Evolutionary conservation across 441 rosid species (phyloP).

Genomic region (Erysimum cheiri): DNA sequence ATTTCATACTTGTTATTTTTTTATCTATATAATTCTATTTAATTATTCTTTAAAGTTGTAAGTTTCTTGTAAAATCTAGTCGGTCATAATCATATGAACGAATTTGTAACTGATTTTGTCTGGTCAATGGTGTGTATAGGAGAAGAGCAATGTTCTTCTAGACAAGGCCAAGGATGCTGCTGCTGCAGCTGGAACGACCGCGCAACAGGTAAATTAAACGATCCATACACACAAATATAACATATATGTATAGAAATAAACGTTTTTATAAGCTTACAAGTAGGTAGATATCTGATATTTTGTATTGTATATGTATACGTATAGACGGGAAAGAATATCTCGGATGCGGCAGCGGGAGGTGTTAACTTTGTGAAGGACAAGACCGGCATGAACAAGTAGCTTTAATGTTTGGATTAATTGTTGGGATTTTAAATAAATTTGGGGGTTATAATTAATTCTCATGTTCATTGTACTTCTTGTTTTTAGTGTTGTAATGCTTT

Average conservation of each 20-base stretch:
- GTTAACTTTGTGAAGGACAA: conserved; percentile 41
- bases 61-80: background rate
- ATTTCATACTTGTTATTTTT: background rate
- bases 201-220: background rate
- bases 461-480: background rate
- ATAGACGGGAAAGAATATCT: conserved; percentile 35
- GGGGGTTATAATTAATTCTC: conserved; percentile 31
- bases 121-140: conserved; percentile 28
- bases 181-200: conserved; percentile 14
- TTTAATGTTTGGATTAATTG: no score
- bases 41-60: background rate
- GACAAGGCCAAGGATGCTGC: conserved; percentile 39
- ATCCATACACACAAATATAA: background rate
- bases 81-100: no score
- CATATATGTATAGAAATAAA: background rate
- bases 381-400: conserved; percentile 45
- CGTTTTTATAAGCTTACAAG: background rate
- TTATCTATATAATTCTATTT: background rate
- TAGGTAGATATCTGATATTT: conserved; percentile 15
- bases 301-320: background rate
- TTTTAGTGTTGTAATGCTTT: background rate
- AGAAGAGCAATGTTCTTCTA: conserved; percentile 36
- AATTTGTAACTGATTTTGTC: background rate
- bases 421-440: conserved; percentile 26
- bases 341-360: conserved; percentile 37